Base-by-base conservation (phyloP, 495 filamentous ascomycete genomes). In the Chaetomidium leptoderma region DNA sequence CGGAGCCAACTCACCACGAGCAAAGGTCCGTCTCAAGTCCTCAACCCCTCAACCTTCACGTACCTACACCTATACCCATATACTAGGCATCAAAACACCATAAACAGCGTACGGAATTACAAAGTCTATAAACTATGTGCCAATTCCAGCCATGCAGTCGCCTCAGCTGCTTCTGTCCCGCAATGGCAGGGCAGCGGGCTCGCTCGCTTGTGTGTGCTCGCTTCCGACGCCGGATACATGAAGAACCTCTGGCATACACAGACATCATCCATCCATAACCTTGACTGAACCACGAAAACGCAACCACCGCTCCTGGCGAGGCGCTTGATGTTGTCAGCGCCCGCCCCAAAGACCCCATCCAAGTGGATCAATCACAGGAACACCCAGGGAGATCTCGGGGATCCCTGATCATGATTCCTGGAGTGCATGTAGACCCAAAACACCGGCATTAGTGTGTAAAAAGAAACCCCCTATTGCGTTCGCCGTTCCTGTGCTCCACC, bases 101-200 rank as follows among this genome's bases (percentile, higher is more conserved):
- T n/a, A 35, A 35, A 35, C 32, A 35, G 14, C 14, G 32, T 13
- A 9, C 14, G 39, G 29, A 63, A 64, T 62, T 67, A 64, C 53
- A 62, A 62, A 62, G 57, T 67, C 65, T 67, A 66, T 66, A 61
- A 63, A 49, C 56, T 57, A 47, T 56, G 55, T 54, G 35, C 35
- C 48, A 55, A 37, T 55, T 35, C 42, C 44, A 55, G 16, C 36
- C 9, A 27, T 27, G 24, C 19, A 13, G 10, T 16, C 35, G 40
- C 29, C 47, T 19, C 55, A 8, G 32, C 43, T 23, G 23, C 23
- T 2, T 19, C 46, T 44, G 6, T 13, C 14, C 26, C 24, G 4
- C 37, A 3, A n/a, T 13, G n/a, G 14, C 6, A 21, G 27, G 16
- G 7, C 51, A 53, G 51, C 39, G 8, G 37, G 37, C 37, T 43